phyloP scores from a whole-genome alignment of 768 basidiomycete genomes.

The Lentinula boryana region DNA sequence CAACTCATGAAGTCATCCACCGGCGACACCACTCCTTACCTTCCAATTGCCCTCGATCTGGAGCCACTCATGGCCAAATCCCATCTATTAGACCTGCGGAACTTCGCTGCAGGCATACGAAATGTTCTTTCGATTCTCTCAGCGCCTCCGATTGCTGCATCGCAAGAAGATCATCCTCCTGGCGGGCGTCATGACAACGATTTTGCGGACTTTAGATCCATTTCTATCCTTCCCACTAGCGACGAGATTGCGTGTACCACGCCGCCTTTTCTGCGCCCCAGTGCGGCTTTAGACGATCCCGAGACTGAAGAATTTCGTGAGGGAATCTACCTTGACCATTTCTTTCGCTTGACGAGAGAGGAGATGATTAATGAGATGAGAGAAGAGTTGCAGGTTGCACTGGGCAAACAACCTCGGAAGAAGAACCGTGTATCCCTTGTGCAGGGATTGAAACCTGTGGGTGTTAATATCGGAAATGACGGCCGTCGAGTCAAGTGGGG shows the following conservation, averaged over 20 bases:
- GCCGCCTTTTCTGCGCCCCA: conserved; percentile 43
- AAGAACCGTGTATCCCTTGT: conserved; percentile 30
- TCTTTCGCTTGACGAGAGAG: conserved; percentile 59
- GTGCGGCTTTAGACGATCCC: conserved; percentile 37
- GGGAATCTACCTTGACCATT: conserved; percentile 55
- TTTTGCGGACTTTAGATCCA: conserved; percentile 50
- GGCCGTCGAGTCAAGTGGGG: conserved; percentile 30
- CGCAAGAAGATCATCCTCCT: conserved; percentile 25
- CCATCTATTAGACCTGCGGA: conserved; percentile 13
- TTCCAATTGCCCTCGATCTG: conserved; percentile 27
- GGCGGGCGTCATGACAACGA: conserved; percentile 73
- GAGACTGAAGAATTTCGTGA: conserved; percentile 27
- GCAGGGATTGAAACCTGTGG: conserved; percentile 28
- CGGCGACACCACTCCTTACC: conserved; percentile 27
- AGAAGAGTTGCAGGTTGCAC: conserved; percentile 45
- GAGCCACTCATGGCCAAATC: conserved; percentile 23
- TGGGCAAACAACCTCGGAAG: conserved; percentile 29
- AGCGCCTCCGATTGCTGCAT: conserved; percentile 21
- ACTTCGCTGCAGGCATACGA: conserved; percentile 15
- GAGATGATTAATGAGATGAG: conserved; percentile 55
- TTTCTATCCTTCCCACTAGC: conserved; percentile 59
- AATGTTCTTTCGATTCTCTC: conserved; percentile 28
- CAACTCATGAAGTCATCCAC: conserved; percentile 37
- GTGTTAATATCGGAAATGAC: conserved; percentile 17
- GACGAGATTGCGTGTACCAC: conserved; percentile 45